Conservation (phyloP, 495 filamentous ascomycete species). For the Chaetomium tenue region DNA sequence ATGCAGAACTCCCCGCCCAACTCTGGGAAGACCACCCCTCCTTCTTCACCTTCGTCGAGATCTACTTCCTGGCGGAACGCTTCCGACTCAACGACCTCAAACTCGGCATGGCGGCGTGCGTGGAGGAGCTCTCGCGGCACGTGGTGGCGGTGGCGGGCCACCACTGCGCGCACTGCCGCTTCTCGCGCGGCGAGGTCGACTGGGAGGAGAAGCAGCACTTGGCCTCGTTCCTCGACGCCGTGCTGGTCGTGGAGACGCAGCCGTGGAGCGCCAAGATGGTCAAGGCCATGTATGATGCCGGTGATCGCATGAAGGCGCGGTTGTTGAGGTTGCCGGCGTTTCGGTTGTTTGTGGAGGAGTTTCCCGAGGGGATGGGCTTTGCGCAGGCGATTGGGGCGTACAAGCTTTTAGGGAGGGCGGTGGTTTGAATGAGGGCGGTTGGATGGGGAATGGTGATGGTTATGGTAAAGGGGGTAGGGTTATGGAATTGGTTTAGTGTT, state of each 20-base stretch:
- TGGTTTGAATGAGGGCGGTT: background rate
- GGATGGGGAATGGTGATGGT: background rate
- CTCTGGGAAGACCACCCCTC: conserved; percentile 4
- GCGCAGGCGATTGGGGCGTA: conserved; percentile 7
- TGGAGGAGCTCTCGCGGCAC: conserved; percentile 6
- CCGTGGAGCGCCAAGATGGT: conserved; percentile 16
- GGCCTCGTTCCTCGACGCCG: conserved; percentile 9
- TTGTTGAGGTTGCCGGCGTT: conserved; percentile 3
- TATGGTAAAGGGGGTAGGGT: background rate
- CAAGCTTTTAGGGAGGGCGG: background rate
- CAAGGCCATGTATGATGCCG: conserved; percentile 19
- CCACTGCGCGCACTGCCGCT: conserved; percentile 5
- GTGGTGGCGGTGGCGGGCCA: background rate
- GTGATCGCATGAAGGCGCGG: conserved; percentile 8
- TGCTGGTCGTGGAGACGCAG: conserved; percentile 8
- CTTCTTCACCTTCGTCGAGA: conserved; percentile 10
- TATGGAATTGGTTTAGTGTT: background rate
- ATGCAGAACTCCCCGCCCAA: conserved; percentile 2
- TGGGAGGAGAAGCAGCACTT: conserved; percentile 9
- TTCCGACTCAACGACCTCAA: background rate
- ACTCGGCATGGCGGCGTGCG: background rate
- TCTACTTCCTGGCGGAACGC: conserved; percentile 14
- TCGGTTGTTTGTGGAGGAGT: conserved; percentile 2
- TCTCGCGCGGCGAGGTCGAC: background rate
- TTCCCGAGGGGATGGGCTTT: conserved; percentile 2